Evolutionary conservation across 306 rosid species (phyloP), one percentile per base, ranked within the genome.

Genomic region (Begonia fuchsioides): DNA sequence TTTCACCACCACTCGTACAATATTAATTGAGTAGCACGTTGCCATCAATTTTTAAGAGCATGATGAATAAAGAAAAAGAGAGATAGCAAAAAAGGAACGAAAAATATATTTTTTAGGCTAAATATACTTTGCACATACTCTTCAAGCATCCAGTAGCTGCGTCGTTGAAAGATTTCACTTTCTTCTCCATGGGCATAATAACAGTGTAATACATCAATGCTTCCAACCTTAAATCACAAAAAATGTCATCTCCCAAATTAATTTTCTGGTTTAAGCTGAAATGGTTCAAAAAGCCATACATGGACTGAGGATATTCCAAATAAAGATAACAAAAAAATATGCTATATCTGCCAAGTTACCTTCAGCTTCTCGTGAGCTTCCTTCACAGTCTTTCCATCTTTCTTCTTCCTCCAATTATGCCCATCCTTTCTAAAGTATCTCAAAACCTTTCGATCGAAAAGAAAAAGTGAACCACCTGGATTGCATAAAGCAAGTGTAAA

Each of bases 151-250:
- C 96, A 87, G 69, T 87, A 87, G 76, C 96, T 70, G 52, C 96
- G 92, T 70, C 96, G 79, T 58, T 87, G 96, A 63, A 87, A 87
- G 61, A 47, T 79, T 68, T 82, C 96, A 59, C 79, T 77, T 44
- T 87, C 94, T 75, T 87, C 96, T 54, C 96, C 96, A 68, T 87
- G 96, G 43, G 96, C 96, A 63, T 87, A 87, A 73, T 87, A 87
- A 75, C 96, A 87, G 54, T 87, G 94, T 53, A 87, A 63, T 51
- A 67, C 87, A 69, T 87, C 96, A 68, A 87, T 76, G 56, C 96
- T 82, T 60, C 94, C 96, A 59, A 75, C 96, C 96, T 87, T 74
- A 59, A 76, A 69, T 56, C 65, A 66, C 72, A 68, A 67, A n/a
- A 59, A 13, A 50, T 50, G 68, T 64, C 44, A 72, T 57, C 54